These are phyloP conservation scores for Limtongozyma cylindracea DNA, from an alignment of 805 yeast species.

Conservation along the genomic window DNA sequence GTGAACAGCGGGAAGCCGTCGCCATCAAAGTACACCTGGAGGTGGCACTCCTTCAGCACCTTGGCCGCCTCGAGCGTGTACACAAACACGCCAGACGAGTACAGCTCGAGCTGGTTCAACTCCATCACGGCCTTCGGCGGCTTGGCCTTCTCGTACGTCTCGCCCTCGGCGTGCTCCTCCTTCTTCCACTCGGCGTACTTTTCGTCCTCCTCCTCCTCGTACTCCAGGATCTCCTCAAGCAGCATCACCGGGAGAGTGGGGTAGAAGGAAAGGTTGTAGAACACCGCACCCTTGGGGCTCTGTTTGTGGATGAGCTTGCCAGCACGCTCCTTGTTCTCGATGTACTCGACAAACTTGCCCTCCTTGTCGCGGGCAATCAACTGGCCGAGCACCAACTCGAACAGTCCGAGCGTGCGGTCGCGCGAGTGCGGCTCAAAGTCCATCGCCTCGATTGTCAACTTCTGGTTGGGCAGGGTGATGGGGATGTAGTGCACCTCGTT, in stretches of 20 bases:
- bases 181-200: constrained; percentile 8
- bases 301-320: constrained; percentile 46
- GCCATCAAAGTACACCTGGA: constrained; percentile 62
- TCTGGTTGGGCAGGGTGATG: constrained; percentile 62
- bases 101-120: constrained; percentile 26
- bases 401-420: constrained; percentile 74
- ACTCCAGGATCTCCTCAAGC: constrained; percentile 41
- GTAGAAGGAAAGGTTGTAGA: constrained; percentile 57
- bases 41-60: constrained; percentile 25
- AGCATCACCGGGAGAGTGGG: constrained; percentile 65
- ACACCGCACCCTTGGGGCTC: constrained; percentile 65
- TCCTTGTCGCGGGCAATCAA: constrained; percentile 45
- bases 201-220: constrained; percentile 13
- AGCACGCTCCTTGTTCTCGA: constrained; percentile 26
- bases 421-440: constrained; percentile 60
- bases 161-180: constrained; percentile 5
- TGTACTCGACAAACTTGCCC: constrained; percentile 29
- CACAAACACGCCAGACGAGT: constrained; percentile 56
- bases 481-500: constrained; percentile 66
- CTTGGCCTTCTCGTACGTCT: constrained; percentile 5
- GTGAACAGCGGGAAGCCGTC: constrained; percentile 38
- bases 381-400: constrained; percentile 41
- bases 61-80: constrained; percentile 36
- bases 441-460: constrained; percentile 70
- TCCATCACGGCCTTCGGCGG: constrained; percentile 18